These are phyloP conservation scores for Albatrellus ellisii DNA, from an alignment of 768 basidiomycete genomes.

Conservation along the genomic window DNA sequence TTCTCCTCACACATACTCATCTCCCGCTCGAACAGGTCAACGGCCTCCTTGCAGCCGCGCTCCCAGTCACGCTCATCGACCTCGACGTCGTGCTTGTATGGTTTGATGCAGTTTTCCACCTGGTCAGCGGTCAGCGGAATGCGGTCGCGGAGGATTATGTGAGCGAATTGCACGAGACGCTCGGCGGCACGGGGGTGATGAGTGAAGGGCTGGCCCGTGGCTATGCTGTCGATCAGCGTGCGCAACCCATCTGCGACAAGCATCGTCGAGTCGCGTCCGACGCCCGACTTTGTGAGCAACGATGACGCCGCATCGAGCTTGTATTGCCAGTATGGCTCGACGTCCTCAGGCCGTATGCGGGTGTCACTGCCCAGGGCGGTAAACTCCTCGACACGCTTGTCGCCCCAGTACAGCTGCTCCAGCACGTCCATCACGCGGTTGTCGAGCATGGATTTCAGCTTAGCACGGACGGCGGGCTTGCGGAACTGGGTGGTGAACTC, in stretches of 20 bases:
- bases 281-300: conserved; percentile 88
- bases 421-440: conserved; percentile 96
- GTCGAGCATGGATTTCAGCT: conserved; percentile 87
- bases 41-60: conserved; percentile 57
- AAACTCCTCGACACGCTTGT: conserved; percentile 74
- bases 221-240: conserved; percentile 81
- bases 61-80: conserved; percentile 93
- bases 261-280: conserved; percentile 87
- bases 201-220: conserved; percentile 80
- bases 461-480: conserved; percentile 77
- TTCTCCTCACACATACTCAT: conserved; percentile 73
- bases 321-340: conserved; percentile 91
- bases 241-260: conserved; percentile 92
- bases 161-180: conserved; percentile 83
- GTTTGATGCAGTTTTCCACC: conserved; percentile 99
- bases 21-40: conserved; percentile 79
- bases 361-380: conserved; percentile 57
- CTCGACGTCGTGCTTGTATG: conserved; percentile 97
- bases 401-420: conserved; percentile 94
- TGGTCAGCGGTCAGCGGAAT: conserved; percentile 94
- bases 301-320: conserved; percentile 93
- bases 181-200: conserved; percentile 84
- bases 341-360: conserved; percentile 54
- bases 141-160: conserved; percentile 85
- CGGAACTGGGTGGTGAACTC: conserved; percentile 76